Evolutionary conservation across 1,284 basidiomycete genomes (phyloP).

Genomic region (Puccinia coronata): DNA sequence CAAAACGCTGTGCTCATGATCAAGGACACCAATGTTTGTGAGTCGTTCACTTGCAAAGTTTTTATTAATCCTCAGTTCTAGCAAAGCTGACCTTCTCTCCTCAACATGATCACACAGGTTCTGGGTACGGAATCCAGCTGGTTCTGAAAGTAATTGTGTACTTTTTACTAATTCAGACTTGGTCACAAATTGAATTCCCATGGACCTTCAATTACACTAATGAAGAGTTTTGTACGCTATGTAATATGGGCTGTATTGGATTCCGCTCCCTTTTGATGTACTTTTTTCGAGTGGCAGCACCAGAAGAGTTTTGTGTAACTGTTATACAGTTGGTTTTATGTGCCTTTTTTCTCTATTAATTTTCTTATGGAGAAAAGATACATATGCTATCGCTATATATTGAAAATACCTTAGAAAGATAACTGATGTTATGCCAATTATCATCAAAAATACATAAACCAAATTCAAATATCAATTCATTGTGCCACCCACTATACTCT

Average conservation of each 20-base stretch:
- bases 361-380: too few relatives aligned
- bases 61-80: neutral
- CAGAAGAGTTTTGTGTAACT: neutral
- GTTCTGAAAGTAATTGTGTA: neutral
- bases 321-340: neutral
- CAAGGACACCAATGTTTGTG: too few relatives aligned
- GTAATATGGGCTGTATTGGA: neutral
- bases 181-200: neutral
- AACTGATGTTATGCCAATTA: too few relatives aligned
- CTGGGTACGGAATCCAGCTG: neutral
- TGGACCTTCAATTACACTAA: neutral
- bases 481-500: too few relatives aligned
- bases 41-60: too few relatives aligned
- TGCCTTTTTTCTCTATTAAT: too few relatives aligned
- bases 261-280: neutral
- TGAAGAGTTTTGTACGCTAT: neutral
- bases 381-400: too few relatives aligned
- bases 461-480: too few relatives aligned
- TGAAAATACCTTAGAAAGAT: too few relatives aligned
- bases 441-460: too few relatives aligned
- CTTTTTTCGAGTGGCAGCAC: neutral
- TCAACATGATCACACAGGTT: neutral
- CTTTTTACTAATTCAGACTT: neutral
- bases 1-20: too few relatives aligned
- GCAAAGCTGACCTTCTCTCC: neutral